These are phyloP conservation scores for Auricularia cornea DNA, from an alignment of 768 basidiomycete genomes.

Conservation along the genomic window DNA sequence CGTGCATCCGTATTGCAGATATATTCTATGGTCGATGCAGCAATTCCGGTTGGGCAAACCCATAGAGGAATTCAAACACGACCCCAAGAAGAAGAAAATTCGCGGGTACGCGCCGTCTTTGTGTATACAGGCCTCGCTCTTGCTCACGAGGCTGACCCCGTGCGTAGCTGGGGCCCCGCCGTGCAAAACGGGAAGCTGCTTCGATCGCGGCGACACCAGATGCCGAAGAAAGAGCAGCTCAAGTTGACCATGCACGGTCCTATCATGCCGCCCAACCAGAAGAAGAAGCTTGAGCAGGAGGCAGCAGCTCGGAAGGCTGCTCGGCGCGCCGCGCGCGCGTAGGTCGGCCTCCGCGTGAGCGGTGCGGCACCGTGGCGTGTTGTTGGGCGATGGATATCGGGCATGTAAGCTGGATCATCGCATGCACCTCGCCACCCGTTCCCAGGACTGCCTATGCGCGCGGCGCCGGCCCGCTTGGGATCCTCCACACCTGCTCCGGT, in stretches of 20 bases:
- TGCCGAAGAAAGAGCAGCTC: constrained; percentile 1
- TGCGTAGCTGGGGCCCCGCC: constrained; percentile 58
- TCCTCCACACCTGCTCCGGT: too few species aligned
- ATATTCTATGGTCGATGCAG: constrained; percentile 79
- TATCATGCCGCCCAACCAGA: background rate
- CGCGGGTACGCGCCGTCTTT: constrained; percentile 51
- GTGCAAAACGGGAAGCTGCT: constrained; percentile 69
- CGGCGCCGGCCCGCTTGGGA: too few species aligned
- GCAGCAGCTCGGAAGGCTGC: background rate
- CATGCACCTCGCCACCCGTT: too few species aligned
- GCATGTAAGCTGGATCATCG: too few species aligned
- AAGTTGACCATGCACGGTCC: background rate
- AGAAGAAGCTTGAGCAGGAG: background rate
- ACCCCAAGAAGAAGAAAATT: constrained; percentile 59
- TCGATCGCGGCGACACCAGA: constrained; percentile 45
- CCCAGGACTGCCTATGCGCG: too few species aligned
- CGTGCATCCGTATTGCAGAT: constrained; percentile 36
- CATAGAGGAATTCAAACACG: constrained; percentile 55
- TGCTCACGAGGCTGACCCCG: background rate
- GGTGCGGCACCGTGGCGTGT: too few species aligned
- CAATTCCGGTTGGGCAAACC: constrained; percentile 57
- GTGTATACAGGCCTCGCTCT: background rate
- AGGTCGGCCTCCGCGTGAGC: too few species aligned
- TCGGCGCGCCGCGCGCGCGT: too few species aligned
- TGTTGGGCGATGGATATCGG: too few species aligned